Base-by-base conservation (phyloP, 1,284 basidiomycete genomes). In the Boletus sp. region DNA sequence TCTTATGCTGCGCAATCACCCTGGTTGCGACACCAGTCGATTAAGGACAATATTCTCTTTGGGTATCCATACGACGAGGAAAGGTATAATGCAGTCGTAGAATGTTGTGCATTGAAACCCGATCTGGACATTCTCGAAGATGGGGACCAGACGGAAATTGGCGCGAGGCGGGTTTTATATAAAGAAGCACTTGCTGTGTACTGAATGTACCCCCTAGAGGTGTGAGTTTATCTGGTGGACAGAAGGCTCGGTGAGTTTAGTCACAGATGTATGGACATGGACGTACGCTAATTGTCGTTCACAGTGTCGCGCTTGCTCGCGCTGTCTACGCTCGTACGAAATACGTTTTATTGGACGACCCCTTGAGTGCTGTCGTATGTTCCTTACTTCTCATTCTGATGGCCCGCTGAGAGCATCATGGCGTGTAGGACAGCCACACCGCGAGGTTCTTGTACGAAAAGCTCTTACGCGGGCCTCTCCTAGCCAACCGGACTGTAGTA, bases 1-100 rank as follows among this genome's bases (percentile, higher is more conserved):
- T 80, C 82, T 1, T 84, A 82, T 59, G 76, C 75, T 29, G 72
- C 77, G 3, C 83, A 85, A 58, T 74, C 74, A 0, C 74, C 82
- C 0, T 85, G 79, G 80, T 65, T 86, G 27, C 74, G 81, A 42
- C 78, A 72, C 33, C 61, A 65, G 27, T 61, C 64, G 2, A 69
- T 72, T 54, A 68, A 60, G 48, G 72, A 75, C 20, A 77, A 77
- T 49, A 75, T 78, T 42, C 55, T 77, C 7, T 78, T 77, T 51
- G 76, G 74, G 1, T 60, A 58, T n/a, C 65, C 65, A 3, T 71
- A 61, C 43, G 71, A 78, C 32, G 66, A 72, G 44, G 60, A 63
- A 35, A 63, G 73, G 19, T 77, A 77, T 46, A 51, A 67, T 10
- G 57, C 56, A 0, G 75, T 75, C 37, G 57, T 85, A 6, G 76